A percentile compares a stretch with the other conserved stretches of the same genome.
Conservation (phyloP, 2,329 filamentous ascomycete genomes). For the Alternaria rosae region DNA sequence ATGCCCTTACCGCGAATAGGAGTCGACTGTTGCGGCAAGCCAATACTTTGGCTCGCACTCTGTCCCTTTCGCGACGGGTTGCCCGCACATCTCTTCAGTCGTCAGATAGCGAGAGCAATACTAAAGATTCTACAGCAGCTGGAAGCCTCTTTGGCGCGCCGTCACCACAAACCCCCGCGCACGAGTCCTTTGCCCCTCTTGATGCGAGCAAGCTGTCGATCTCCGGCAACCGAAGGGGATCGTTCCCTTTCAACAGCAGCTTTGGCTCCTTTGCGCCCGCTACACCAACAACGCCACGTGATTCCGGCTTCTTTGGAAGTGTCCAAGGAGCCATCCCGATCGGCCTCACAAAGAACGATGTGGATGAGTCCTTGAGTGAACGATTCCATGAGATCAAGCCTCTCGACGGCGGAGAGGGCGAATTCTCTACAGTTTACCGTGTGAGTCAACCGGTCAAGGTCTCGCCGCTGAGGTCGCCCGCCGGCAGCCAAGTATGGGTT, state of each 20-base stretch:
- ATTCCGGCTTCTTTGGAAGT: slow-evolving; percentile 65
- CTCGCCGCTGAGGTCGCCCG: slow-evolving; percentile 36
- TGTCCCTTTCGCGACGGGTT: slow-evolving; percentile 52
- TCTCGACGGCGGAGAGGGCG: slow-evolving; percentile 79
- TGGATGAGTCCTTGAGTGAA: slow-evolving; percentile 75
- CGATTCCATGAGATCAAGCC: slow-evolving; percentile 78
- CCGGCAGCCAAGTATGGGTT: slow-evolving; percentile 70
- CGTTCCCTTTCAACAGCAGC: slow-evolving; percentile 48
- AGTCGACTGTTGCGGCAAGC: slow-evolving; percentile 50
- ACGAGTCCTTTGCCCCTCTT: slow-evolving; percentile 74
- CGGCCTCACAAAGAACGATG: slow-evolving; percentile 71
- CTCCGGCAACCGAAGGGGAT: slow-evolving; percentile 62
- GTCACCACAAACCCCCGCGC: slow-evolving; percentile 77
- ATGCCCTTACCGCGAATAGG: slow-evolving; percentile 45
- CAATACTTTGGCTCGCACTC: slow-evolving; percentile 47
- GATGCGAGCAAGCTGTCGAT: slow-evolving; percentile 87
- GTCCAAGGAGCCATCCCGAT: slow-evolving; percentile 66
- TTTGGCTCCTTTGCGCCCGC: slow-evolving; percentile 70
- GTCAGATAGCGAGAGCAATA: slow-evolving; percentile 2
- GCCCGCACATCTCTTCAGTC: slow-evolving; percentile 17
- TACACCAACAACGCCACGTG: slow-evolving; percentile 77
- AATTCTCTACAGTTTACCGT: slow-evolving; percentile 92
- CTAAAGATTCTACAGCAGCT: slow-evolving; percentile 60
- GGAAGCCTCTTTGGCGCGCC: slow-evolving; percentile 62
- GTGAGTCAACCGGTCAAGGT: slow-evolving; percentile 64